A percentile compares a stretch with the other conserved stretches of the same genome.
These are phyloP conservation scores for Colletotrichum sp. DNA, from an alignment of 2,329 filamentous ascomycete genomes.

Conservation along the genomic window DNA sequence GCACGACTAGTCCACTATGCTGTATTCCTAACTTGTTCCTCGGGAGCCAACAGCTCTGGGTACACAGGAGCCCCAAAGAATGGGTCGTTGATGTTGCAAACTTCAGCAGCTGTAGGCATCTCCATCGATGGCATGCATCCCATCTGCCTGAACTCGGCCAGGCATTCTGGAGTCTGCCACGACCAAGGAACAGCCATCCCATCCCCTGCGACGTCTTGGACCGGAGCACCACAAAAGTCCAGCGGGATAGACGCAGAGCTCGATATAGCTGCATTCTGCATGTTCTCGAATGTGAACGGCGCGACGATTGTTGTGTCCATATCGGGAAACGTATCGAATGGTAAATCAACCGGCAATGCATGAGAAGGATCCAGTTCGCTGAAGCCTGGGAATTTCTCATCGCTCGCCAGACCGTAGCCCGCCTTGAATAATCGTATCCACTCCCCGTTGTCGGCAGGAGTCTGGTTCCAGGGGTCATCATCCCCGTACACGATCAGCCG, in stretches of 20 bases:
- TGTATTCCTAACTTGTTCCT: neutral
- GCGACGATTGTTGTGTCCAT: accelerated
- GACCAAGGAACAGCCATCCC: neutral
- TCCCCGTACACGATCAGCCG: neutral
- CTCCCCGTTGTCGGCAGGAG: neutral
- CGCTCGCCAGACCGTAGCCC: neutral
- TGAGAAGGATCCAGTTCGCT: neutral
- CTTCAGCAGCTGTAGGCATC: neutral
- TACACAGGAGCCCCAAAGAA: neutral
- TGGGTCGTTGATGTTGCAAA: neutral
- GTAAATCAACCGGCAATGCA: neutral
- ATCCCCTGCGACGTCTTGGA: neutral
- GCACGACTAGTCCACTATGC: neutral
- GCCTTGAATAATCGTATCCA: neutral
- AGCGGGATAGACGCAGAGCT: neutral
- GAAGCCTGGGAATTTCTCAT: neutral
- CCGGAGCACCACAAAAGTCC: neutral
- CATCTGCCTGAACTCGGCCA: neutral
- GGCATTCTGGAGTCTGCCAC: neutral
- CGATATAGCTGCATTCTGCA: neutral
- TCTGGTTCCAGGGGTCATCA: neutral
- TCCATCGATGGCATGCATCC: neutral
- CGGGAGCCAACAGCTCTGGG: neutral
- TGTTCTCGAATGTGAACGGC: neutral
- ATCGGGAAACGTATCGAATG: accelerated